These are phyloP conservation scores for Mucor velutinosus DNA, from an alignment of 371 early-diverging fungal genomes.

Conservation along the genomic window DNA sequence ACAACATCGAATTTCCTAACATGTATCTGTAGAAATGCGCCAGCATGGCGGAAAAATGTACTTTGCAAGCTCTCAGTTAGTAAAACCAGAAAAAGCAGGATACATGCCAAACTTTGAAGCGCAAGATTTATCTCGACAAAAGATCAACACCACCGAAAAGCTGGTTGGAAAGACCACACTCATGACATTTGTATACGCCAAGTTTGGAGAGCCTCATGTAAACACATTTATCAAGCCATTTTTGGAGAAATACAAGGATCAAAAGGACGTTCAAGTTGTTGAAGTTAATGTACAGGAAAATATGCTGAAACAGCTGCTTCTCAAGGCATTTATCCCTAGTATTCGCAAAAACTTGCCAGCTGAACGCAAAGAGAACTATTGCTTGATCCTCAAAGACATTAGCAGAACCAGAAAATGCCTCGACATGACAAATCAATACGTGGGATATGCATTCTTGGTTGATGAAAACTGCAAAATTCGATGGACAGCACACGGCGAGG, in stretches of 20 bases:
- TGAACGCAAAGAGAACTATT: slow-evolving; percentile 64
- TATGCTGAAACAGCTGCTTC: slow-evolving; percentile 60
- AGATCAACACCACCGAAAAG: slow-evolving; percentile 59
- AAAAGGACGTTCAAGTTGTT: slow-evolving; percentile 38
- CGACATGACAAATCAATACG: slow-evolving; percentile 73
- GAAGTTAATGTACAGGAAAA: slow-evolving; percentile 69
- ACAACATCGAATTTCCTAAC: not conserved
- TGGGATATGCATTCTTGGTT: slow-evolving; percentile 83
- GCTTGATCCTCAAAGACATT: slow-evolving; percentile 66
- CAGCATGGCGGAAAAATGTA: slow-evolving; percentile 71
- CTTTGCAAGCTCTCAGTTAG: slow-evolving; percentile 57
- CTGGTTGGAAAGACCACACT: slow-evolving; percentile 60
- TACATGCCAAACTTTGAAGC: slow-evolving; percentile 75
- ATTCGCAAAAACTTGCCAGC: slow-evolving; percentile 60
- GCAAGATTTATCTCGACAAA: slow-evolving; percentile 51
- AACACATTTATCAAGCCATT: slow-evolving; percentile 61
- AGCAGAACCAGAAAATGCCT: slow-evolving; percentile 53
- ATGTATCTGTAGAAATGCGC: slow-evolving; percentile 50
- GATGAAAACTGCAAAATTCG: slow-evolving; percentile 74
- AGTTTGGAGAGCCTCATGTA: slow-evolving; percentile 74
- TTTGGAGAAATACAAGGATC: slow-evolving; percentile 39
- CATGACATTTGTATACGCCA: slow-evolving; percentile 70
- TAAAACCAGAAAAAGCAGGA: slow-evolving; percentile 59
- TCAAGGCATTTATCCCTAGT: slow-evolving; percentile 63
- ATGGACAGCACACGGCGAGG: slow-evolving; percentile 87